phyloP scores from a whole-genome alignment of 202 grass and related monocot genomes.

The Panicum hallii region DNA sequence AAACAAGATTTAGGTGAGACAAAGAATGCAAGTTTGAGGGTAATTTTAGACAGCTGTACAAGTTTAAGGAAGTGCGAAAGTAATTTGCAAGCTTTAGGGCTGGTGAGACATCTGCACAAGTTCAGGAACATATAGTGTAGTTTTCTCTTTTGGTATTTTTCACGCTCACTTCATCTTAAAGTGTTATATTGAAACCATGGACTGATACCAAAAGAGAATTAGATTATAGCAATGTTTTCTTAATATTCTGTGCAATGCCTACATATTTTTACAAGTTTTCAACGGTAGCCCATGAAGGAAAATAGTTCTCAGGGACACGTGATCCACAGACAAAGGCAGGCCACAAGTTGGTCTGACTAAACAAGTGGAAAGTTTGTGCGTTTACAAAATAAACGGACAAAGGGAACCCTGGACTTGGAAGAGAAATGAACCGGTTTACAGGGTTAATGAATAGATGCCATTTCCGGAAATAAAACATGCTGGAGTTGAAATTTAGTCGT shows the following conservation, averaged over 20 bases:
- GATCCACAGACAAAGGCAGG: neutral
- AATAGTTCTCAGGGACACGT: neutral
- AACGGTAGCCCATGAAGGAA: neutral
- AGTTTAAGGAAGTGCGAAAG: too few species aligned
- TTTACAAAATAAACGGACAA: neutral
- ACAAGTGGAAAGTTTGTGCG: neutral
- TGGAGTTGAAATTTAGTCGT: constrained; percentile 6
- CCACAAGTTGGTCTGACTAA: constrained; percentile 23
- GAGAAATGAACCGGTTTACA: neutral
- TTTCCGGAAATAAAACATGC: constrained; percentile 31
- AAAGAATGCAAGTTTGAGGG: neutral
- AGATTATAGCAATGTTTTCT: neutral
- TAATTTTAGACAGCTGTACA: too few species aligned
- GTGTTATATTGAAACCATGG: neutral
- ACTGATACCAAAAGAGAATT: neutral
- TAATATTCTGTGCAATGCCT: neutral
- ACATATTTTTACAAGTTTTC: neutral
- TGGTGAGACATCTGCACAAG: too few species aligned
- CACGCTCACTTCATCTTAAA: neutral
- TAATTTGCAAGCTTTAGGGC: too few species aligned
- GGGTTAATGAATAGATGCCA: neutral
- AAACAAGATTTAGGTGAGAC: neutral
- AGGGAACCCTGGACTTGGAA: neutral
- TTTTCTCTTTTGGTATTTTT: too few species aligned
- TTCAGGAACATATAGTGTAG: too few species aligned